Conservation (phyloP, 257 asterid species). For the Jacaranda copaia region DNA sequence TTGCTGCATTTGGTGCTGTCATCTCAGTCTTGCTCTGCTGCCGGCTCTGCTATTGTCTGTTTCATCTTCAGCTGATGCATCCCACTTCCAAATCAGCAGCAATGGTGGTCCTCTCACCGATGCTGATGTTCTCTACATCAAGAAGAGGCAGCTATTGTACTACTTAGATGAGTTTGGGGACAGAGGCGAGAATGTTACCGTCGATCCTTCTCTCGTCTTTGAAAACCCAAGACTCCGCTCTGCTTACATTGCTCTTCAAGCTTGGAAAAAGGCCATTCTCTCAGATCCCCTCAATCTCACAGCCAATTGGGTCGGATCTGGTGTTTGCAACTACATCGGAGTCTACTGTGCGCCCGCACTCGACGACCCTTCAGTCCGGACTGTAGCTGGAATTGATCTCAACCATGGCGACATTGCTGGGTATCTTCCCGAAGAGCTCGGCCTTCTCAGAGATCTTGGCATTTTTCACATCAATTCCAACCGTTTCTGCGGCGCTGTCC, state of each 20-base stretch:
- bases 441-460: constrained; percentile 82
- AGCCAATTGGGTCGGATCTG: constrained; percentile 76
- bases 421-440: constrained; percentile 83
- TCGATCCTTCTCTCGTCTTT: constrained; percentile 72
- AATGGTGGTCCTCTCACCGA: constrained; percentile 73
- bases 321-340: constrained; percentile 74
- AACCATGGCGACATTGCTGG: constrained; percentile 96
- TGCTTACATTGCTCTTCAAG: constrained; percentile 89
- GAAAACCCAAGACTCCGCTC: constrained; percentile 65
- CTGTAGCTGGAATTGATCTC: constrained; percentile 84
- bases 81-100: constrained; percentile 34
- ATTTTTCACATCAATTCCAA: constrained; percentile 82
- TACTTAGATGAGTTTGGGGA: constrained; percentile 81
- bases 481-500: constrained; percentile 82
- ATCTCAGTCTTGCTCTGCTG: constrained; percentile 30
- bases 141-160: constrained; percentile 72
- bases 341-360: constrained; percentile 78
- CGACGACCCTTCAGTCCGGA: constrained; percentile 56
- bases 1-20: constrained; percentile 39
- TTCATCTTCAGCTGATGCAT: constrained; percentile 28
- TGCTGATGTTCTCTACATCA: constrained; percentile 60
- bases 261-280: constrained; percentile 85
- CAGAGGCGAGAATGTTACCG: constrained; percentile 72
- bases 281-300: constrained; percentile 82
- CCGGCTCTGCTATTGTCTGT: constrained; percentile 29